Evolutionary conservation across 2,329 filamentous ascomycete species (phyloP).

Genomic region (Juglanconis sp.): DNA sequence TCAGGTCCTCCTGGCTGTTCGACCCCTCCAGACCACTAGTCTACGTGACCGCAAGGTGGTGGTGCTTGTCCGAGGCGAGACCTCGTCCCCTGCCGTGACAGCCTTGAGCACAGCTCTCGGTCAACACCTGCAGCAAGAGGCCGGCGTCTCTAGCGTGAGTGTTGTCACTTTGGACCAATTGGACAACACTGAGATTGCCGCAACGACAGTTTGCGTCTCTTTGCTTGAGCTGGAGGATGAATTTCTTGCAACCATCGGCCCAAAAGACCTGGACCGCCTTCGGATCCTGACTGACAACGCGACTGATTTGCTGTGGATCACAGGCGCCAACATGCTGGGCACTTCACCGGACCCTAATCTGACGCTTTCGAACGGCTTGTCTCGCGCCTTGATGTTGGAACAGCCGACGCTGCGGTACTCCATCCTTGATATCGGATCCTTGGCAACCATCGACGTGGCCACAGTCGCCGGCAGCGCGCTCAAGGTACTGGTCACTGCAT

Average conservation of each 20-base stretch:
- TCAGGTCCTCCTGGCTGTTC: neutral
- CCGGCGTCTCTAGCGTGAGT: no score
- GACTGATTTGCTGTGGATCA: conserved; percentile 19
- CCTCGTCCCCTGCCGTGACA: no score
- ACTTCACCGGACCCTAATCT: conserved; percentile 8
- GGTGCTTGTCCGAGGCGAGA: no score
- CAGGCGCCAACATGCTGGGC: conserved; percentile 8
- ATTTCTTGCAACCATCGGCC: neutral
- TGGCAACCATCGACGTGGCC: neutral
- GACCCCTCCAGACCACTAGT: no score
- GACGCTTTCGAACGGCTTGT: conserved; percentile 17
- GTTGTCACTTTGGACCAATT: no score
- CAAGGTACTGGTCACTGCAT: no score
- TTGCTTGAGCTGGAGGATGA: neutral
- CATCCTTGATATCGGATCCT: conserved; percentile 17
- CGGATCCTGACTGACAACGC: conserved; percentile 16
- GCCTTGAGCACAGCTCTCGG: no score
- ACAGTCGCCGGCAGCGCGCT: no score
- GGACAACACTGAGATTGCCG: no score
- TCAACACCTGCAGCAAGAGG: no score
- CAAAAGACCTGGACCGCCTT: neutral
- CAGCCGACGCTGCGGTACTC: conserved; percentile 14
- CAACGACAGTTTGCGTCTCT: neutral
- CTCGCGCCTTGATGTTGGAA: conserved; percentile 21
- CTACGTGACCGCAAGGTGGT: no score